Base-by-base conservation (phyloP, 2,329 filamentous ascomycete species). In the Fusarium armeniacum region DNA sequence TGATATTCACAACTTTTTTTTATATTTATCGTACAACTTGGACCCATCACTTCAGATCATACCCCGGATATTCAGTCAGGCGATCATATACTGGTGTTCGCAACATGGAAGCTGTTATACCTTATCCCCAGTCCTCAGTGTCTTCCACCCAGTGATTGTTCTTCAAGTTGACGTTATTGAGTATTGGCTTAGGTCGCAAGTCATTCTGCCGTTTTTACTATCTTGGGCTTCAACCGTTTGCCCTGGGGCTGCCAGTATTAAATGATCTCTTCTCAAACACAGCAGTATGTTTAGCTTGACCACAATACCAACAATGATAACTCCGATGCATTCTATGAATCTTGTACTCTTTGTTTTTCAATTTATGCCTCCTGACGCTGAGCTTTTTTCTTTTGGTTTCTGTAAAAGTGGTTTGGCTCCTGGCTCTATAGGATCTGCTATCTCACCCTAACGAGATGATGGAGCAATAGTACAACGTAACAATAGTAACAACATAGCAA, bases 161-260 rank as follows among this genome's bases (percentile, higher is more conserved):
- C 22, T 26, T n/a, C 5, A 13, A 6, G 3, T 5, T 12, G 4
- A 16, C 11, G n/a, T 11, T 16, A 7, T 26, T 28, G 4, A 30
- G 13, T n/a, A 2, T 40, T 8, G 2, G 3, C 20, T 28, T 22
- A 6, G 2, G 5, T 18, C 5, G 3, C 15, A 16, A n/a, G 12
- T 12, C 9, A 12, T 40, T 28, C 32, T 24, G 12, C 18, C 3
- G 3, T 6, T 7, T 38, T 40, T 3, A 28, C 10, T 7, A 26
- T 26, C 33, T 12, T 11, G 16, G 26, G 8, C 15, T 28, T 28
- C 12, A 16, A 9, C 6, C 10, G 13, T 28, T 33, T 22, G 32
- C 15, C 11, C n/a, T 38, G 2, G 15, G 33, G 6, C 18, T 40
- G 9, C 12, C n/a, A 30, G 24, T 40, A 38, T 15, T 8, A 18